Conservation (phyloP, 2,329 filamentous ascomycete genomes). For the Cercospora beticola region DNA sequence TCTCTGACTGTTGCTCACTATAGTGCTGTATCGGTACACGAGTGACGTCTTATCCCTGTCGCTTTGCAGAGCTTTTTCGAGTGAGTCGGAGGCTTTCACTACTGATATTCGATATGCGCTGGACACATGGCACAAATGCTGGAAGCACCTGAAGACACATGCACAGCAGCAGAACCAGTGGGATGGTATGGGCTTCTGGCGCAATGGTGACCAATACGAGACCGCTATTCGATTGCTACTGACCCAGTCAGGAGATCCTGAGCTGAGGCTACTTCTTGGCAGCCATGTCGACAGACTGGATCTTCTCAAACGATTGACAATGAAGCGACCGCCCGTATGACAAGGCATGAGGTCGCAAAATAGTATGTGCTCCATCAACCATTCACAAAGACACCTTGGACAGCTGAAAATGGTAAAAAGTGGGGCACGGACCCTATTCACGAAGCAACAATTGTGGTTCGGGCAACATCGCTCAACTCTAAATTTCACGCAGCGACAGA, state of each 20-base stretch:
- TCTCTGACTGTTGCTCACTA: background rate
- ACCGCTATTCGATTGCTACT: conserved; percentile 16
- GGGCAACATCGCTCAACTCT: background rate
- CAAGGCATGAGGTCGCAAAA: background rate
- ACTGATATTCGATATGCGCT: conserved; percentile 7
- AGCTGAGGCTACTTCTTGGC: conserved; percentile 7
- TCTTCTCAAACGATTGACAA: conserved; percentile 11
- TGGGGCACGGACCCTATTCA: background rate
- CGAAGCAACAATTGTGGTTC: background rate
- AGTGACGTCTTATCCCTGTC: conserved; percentile 8
- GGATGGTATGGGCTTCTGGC: conserved; percentile 17
- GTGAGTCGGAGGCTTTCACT: background rate
- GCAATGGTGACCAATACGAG: conserved; percentile 23
- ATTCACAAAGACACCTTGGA: background rate
- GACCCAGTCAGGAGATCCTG: conserved; percentile 3
- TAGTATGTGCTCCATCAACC: background rate
- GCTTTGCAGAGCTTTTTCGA: background rate
- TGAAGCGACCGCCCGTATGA: background rate
- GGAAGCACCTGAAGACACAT: conserved; percentile 9
- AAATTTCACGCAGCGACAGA: background rate
- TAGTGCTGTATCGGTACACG: conserved; percentile 17
- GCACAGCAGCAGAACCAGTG: conserved; percentile 7
- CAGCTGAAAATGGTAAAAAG: background rate
- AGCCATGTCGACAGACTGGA: conserved; percentile 12
- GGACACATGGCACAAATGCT: conserved; percentile 19